Percentiles rank a stretch among this genome's conserved stretches.
Conservation (phyloP, 805 yeast genomes). For the Yamadazyma scolyti region DNA sequence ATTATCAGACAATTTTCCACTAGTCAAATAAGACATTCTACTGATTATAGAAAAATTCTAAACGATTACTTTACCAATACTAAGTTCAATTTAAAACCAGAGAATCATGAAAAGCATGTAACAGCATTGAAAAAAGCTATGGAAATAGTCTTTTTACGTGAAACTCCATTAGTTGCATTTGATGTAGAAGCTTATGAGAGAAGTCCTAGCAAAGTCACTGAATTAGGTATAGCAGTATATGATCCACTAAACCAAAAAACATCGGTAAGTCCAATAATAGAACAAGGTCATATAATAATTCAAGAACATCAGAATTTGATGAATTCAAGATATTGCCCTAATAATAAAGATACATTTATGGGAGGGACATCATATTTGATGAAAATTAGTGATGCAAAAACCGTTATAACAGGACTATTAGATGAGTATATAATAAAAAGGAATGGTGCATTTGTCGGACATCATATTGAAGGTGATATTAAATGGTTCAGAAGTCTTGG, state of each 20-base stretch:
- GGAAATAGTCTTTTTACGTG: slow-evolving; percentile 18
- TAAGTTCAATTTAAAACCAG: slow-evolving; percentile 16
- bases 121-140: slow-evolving; percentile 13
- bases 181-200: slow-evolving; percentile 60
- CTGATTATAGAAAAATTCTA: slow-evolving; percentile 7
- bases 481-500: slow-evolving; percentile 46
- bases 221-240: slow-evolving; percentile 55
- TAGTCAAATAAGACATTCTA: background rate
- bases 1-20: background rate
- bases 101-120: slow-evolving; percentile 8
- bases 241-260: slow-evolving; percentile 46
- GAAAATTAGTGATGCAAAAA: slow-evolving; percentile 28
- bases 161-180: slow-evolving; percentile 40
- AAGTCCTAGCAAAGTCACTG: slow-evolving; percentile 44
- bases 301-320: slow-evolving; percentile 34
- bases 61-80: slow-evolving; percentile 17
- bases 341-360: slow-evolving; percentile 48
- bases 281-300: slow-evolving; percentile 42
- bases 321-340: slow-evolving; percentile 54
- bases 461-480: slow-evolving; percentile 53
- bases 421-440: slow-evolving; percentile 35
- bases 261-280: slow-evolving; percentile 37
- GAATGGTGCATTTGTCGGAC: slow-evolving; percentile 53
- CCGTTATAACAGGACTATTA: slow-evolving; percentile 40
- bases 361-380: slow-evolving; percentile 49